Evolutionary conservation across 2,329 filamentous ascomycete species (phyloP).

Genomic region (Alternaria incomplexa): DNA sequence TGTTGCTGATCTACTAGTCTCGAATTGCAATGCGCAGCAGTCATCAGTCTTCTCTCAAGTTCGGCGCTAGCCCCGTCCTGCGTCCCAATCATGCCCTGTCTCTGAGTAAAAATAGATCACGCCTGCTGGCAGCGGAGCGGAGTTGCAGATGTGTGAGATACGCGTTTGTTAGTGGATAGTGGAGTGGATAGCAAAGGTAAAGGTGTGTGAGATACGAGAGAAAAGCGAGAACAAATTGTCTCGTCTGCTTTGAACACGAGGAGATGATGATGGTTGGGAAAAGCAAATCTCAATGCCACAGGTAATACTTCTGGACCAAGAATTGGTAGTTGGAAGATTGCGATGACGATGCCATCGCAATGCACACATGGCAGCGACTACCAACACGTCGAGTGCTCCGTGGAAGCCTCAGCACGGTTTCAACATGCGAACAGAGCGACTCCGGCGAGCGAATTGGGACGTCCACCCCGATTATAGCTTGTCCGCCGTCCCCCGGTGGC

Average conservation of each 20-base stretch:
- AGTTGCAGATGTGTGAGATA: not conserved
- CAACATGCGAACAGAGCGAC: not conserved
- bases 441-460: too few relatives aligned
- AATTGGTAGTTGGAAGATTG: not conserved
- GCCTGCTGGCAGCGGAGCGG: not conserved
- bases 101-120: too few relatives aligned
- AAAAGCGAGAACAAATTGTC: not conserved
- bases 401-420: not conserved
- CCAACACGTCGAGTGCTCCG: not conserved
- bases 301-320: not conserved
- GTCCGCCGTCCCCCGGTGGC: not conserved
- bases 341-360: not conserved
- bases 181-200: too few relatives aligned
- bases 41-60: not conserved
- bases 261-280: not conserved
- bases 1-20: not conserved
- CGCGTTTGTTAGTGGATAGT: not conserved
- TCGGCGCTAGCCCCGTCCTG: too few relatives aligned
- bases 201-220: not conserved
- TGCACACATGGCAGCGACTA: not conserved
- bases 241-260: not conserved
- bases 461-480: too few relatives aligned
- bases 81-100: too few relatives aligned
- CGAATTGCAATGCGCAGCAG: too few relatives aligned
- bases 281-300: not conserved